phyloP scores from a whole-genome alignment of 768 basidiomycete genomes.

The Kwoniella bestiolae region DNA sequence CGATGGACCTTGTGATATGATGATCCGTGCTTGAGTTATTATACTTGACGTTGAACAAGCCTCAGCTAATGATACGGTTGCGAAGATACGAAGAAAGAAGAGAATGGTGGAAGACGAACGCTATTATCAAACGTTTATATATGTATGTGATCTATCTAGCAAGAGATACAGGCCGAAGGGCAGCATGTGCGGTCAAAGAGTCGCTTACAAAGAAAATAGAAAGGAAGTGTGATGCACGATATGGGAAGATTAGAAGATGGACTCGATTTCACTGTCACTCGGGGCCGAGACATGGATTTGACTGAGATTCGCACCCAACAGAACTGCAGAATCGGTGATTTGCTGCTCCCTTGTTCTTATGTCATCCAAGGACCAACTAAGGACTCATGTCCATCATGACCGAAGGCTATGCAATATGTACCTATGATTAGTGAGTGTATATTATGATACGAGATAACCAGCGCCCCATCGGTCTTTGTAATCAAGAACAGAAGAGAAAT shows the following conservation, averaged over 20 bases:
- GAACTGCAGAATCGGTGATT: not conserved
- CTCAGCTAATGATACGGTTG: not conserved
- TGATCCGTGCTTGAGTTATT: not conserved
- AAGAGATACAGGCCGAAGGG: not conserved
- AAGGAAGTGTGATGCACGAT: not conserved
- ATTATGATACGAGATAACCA: not conserved
- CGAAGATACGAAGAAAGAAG: constrained; percentile 2
- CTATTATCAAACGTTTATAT: constrained; percentile 7
- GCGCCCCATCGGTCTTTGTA: not conserved
- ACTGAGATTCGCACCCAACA: not conserved
- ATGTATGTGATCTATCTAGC: not conserved
- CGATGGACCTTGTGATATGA: not conserved
- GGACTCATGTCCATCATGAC: not conserved
- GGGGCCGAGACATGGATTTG: not conserved
- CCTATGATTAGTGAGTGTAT: no score
- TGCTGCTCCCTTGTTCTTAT: not conserved
- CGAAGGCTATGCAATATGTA: not conserved
- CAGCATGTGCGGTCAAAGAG: not conserved
- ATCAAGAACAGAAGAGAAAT: not conserved
- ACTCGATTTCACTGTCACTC: not conserved
- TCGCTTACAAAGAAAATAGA: not conserved
- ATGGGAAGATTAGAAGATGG: no score
- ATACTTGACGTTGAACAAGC: not conserved
- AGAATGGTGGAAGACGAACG: not conserved
- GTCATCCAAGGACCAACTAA: not conserved